Base-by-base conservation (phyloP, 306 rosid species). In the Ziziphus jujuba region DNA sequence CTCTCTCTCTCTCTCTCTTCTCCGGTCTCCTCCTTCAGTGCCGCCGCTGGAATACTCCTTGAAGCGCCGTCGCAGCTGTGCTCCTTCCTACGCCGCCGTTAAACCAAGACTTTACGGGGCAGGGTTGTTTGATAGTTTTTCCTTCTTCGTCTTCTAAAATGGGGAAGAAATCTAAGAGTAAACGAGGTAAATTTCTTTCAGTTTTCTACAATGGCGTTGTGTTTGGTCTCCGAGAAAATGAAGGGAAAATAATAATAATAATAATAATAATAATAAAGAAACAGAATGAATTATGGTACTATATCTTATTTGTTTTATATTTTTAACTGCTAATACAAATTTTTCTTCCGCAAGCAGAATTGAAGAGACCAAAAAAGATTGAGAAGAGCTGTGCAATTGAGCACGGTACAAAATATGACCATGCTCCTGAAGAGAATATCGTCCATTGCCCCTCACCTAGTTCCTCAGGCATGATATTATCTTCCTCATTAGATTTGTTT, bases 381-480 rank as follows among this genome's bases (percentile, higher is more conserved):
- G 47, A 34, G n/a, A 77, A 65, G 65, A 36, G 34, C 17, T 36
- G 60, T 5, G 7, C n/a, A 10, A 52, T 38, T 17, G 19, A 44
- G 38, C 73, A 38, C 21, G 48, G 33, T 19, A 73, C 38, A 59
- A 73, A 56, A 72, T 50, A 5, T 60, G 73, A 67, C 43, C 72
- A 43, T 23, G 13, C 17, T 10, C 59, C 73, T n/a, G 69, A 77
- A 55, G 63, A 75, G 52, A 54, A 38, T 33, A 47, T 61, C 64
- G 58, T 20, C 16, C 55, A 44, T 38, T 35, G 52, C 50, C 64
- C 75, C 34, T 36, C 72, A 16, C 53, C 69, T 1, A 63, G 56
- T 58, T 72, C 72, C 59, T 76, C 78, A 59, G 85, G 85, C 69
- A 80, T 47, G 78, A 40, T 56, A 9, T n/a, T 13, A 28, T 35